Base-by-base conservation (phyloP, 768 basidiomycete species). In the Amanita molliuscula region DNA sequence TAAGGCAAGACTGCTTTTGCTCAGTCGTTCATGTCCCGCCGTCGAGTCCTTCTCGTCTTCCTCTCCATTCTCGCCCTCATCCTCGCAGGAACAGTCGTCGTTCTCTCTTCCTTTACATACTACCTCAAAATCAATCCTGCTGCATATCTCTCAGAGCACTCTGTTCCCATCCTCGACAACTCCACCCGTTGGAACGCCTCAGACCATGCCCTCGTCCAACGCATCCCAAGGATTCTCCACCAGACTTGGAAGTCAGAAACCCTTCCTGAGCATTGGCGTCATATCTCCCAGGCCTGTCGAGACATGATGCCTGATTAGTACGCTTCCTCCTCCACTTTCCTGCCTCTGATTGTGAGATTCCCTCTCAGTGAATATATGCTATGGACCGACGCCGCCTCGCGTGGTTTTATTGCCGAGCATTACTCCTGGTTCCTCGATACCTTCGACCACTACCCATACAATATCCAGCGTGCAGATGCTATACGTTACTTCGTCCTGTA, bases 401-500 rank as follows among this genome's bases (percentile, higher is more conserved):
- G 92, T 56, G 77, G 86, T 57, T 98, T 99, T 67, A 89, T 99
- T 58, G 83, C 85, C 15, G 68, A 80, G 52, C 66, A 90, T 52
- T 99, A 98, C 60, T 76, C 86, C 16, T 92, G 91, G 84, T 96
- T 96, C 68, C 77, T 99, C 44, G 79, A 88, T 58, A 95, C 88
- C 21, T 99, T 88, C 61, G 92, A 97, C 69, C 76, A 77, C 55
- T 99, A 99, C 75, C 73, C 77, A 52, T 97, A 93, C 65, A 71
- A 79, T 37, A 96, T 97, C 60, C 93, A 95, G 62, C 88, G 96
- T 37, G 96, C 96, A 20, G 96, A 99, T 66, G 89, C 79, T 28
- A 98, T 99, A 57, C 93, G 96, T 49, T 99, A 99, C 70, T 99
- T 99, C 63, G 81, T 99, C 50, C 85, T 99, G 38, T 81, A 98